These are phyloP conservation scores for Pseudonectria foliicola DNA, from an alignment of 2,329 filamentous ascomycete genomes.

Conservation along the genomic window DNA sequence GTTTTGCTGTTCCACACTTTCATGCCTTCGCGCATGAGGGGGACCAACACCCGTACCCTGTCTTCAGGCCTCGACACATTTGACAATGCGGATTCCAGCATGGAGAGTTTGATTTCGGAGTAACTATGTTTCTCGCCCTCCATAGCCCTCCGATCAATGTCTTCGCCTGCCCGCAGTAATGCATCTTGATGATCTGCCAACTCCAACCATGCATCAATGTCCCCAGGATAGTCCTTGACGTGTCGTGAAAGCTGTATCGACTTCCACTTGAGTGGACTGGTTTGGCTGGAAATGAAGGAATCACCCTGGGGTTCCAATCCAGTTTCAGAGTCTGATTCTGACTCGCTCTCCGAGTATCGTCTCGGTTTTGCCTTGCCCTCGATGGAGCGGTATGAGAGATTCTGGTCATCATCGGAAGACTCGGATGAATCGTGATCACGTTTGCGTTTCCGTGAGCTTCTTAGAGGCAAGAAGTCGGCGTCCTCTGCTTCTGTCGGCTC, in stretches of 20 bases:
- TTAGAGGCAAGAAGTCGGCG: constrained; percentile 44
- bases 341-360: constrained; percentile 40
- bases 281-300: constrained; percentile 23
- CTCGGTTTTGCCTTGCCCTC: constrained; percentile 52
- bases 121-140: constrained; percentile 59
- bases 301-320: constrained; percentile 37
- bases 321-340: constrained; percentile 41
- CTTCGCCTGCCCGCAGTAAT: constrained; percentile 48
- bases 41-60: constrained; percentile 55
- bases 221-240: constrained; percentile 58
- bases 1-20: constrained; percentile 63
- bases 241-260: constrained; percentile 55
- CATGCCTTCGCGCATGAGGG: constrained; percentile 66
- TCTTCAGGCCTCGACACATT: constrained; percentile 41
- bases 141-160: constrained; percentile 38
- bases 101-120: constrained; percentile 70
- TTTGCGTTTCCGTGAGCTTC: constrained; percentile 36
- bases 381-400: constrained; percentile 58
- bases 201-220: constrained; percentile 67
- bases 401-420: constrained; percentile 40
- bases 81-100: constrained; percentile 70
- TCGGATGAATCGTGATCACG: constrained; percentile 24
- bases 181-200: constrained; percentile 73
- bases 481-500: constrained; percentile 16
- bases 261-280: constrained; percentile 43